Percentiles rank a stretch among this genome's conserved stretches.
Evolutionary conservation across 257 asterid genomes (phyloP).

Genomic region (Petunia secreta): DNA sequence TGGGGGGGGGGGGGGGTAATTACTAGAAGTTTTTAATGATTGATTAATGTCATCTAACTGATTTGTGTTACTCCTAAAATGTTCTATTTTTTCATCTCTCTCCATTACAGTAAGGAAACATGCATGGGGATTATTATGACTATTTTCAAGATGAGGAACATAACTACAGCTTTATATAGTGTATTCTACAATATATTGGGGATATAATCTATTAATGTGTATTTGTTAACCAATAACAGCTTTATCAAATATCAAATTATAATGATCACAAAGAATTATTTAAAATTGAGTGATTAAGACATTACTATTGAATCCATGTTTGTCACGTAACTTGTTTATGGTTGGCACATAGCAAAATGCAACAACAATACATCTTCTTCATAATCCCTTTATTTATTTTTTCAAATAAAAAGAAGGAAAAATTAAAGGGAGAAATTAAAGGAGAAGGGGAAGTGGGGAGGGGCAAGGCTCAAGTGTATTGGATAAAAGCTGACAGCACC

Average conservation of each 20-base stretch:
- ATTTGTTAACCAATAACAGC: background rate
- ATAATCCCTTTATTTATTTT: background rate
- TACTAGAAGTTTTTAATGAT: background rate
- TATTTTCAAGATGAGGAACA: background rate
- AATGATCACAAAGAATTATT: no score
- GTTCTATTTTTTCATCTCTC: background rate
- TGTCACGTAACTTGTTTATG: background rate
- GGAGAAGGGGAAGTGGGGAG: background rate
- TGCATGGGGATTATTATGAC: background rate
- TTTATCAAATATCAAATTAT: background rate
- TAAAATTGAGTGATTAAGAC: background rate
- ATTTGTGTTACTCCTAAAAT: conserved; percentile 4
- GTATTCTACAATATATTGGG: background rate
- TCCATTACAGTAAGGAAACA: background rate
- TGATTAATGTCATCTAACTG: conserved; percentile 17
- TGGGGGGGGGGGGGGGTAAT: conserved; percentile 7
- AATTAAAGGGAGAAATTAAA: background rate
- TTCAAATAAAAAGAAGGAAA: background rate
- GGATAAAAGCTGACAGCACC: no score
- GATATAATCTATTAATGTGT: background rate
- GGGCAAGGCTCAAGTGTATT: background rate
- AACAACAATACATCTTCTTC: background rate
- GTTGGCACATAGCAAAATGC: background rate
- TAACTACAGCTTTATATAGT: background rate
- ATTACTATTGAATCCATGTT: background rate